phyloP scores from a whole-genome alignment of 306 rosid species.

The Phaseolus lunatus region DNA sequence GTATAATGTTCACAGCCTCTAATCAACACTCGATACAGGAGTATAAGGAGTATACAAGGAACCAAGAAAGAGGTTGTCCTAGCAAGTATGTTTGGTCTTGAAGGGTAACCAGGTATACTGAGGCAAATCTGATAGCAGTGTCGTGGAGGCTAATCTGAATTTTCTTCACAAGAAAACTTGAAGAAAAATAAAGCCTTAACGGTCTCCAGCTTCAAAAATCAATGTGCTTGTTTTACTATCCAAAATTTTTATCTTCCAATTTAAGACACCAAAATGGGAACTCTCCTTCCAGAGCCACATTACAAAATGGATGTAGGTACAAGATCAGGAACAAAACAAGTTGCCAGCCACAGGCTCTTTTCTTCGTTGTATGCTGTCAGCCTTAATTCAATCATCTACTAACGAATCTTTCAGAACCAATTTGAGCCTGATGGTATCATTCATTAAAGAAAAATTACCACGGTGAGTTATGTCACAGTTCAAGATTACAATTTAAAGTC shows the following conservation, averaged over 20 bases:
- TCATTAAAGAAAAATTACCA: slow-evolving; percentile 33
- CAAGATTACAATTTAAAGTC: slow-evolving; percentile 29
- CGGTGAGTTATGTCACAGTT: slow-evolving; percentile 23
- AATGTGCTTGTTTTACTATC: slow-evolving; percentile 7
- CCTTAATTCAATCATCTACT: slow-evolving; percentile 49
- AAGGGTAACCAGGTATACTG: slow-evolving; percentile 34
- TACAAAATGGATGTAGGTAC: slow-evolving; percentile 36
- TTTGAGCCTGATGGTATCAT: slow-evolving; percentile 61
- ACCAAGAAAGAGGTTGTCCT: slow-evolving; percentile 32
- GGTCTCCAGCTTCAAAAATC: slow-evolving; percentile 14
- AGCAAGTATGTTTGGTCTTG: background rate
- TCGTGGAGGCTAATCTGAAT: slow-evolving; percentile 25
- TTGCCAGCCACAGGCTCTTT: slow-evolving; percentile 32
- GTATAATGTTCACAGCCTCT: slow-evolving; percentile 44
- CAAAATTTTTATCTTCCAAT: slow-evolving; percentile 31
- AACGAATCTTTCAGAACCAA: slow-evolving; percentile 44
- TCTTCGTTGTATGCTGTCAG: slow-evolving; percentile 38
- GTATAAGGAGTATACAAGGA: slow-evolving; percentile 15
- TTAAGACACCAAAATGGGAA: slow-evolving; percentile 31
- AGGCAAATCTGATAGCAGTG: slow-evolving; percentile 30
- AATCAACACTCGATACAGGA: slow-evolving; percentile 8
- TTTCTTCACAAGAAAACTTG: slow-evolving; percentile 43
- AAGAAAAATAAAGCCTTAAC: slow-evolving; percentile 24
- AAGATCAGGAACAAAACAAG: slow-evolving; percentile 33
- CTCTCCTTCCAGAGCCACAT: slow-evolving; percentile 35